Evolutionary conservation across 805 yeast genomes (phyloP).

Genomic region (Saccharomyces eubayanus): DNA sequence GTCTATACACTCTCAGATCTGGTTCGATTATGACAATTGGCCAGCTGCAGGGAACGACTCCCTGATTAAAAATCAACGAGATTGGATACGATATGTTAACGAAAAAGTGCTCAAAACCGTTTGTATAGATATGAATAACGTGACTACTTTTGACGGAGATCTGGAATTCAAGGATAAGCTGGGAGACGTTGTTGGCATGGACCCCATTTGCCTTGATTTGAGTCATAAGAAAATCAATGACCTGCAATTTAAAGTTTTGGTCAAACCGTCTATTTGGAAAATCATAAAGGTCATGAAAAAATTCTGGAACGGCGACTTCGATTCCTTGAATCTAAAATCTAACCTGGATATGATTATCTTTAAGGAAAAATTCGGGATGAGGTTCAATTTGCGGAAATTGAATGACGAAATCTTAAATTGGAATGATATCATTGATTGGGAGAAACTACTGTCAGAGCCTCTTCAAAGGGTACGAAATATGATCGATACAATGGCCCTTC

Average conservation of each 20-base stretch:
- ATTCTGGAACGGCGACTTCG: slow-evolving; percentile 22
- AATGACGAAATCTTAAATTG: slow-evolving; percentile 15
- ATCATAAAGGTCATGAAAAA: slow-evolving; percentile 21
- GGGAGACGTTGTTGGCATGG: slow-evolving; percentile 13
- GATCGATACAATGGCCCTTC: slow-evolving; percentile 16
- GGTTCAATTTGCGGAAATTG: slow-evolving; percentile 1
- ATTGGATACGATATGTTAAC: slow-evolving; percentile 10
- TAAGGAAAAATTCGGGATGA: slow-evolving; percentile 4
- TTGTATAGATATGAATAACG: slow-evolving; percentile 21
- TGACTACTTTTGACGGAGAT: slow-evolving; percentile 19
- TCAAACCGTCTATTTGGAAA: slow-evolving; percentile 23
- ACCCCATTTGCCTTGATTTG: slow-evolving; percentile 22
- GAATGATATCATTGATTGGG: slow-evolving; percentile 18
- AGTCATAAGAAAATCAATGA: slow-evolving; percentile 13
- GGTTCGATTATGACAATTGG: slow-evolving; percentile 18
- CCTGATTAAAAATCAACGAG: slow-evolving; percentile 7
- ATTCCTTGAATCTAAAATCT: slow-evolving; percentile 22
- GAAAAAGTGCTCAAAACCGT: slow-evolving; percentile 14
- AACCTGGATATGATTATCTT: slow-evolving; percentile 14
- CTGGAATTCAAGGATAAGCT: slow-evolving; percentile 7
- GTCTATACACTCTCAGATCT: slow-evolving; percentile 7
- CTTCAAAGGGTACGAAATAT: slow-evolving; percentile 10
- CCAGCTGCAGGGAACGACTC: slow-evolving; percentile 1
- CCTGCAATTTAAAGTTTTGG: slow-evolving; percentile 16
- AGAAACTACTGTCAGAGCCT: background rate